phyloP scores from a whole-genome alignment of 306 rosid genomes.

The Prunus mume region DNA sequence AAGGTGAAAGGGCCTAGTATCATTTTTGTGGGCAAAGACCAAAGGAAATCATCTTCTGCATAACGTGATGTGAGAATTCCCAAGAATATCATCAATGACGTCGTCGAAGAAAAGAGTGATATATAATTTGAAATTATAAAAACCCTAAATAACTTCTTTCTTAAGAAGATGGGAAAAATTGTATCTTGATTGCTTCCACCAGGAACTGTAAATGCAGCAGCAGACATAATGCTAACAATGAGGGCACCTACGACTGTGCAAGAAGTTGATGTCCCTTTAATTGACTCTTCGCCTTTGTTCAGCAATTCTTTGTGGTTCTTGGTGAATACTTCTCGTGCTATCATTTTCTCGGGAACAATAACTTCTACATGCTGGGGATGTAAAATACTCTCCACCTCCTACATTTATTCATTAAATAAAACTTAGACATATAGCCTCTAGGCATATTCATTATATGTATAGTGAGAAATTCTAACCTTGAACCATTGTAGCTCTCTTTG shows the following conservation, averaged over 20 bases:
- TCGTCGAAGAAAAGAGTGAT: neutral
- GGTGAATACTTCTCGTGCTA: neutral
- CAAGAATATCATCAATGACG: neutral
- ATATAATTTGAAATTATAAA: neutral
- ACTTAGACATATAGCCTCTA: neutral
- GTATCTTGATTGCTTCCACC: neutral
- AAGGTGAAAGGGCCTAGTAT: neutral
- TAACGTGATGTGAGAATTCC: neutral
- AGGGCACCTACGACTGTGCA: neutral
- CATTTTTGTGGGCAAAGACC: neutral
- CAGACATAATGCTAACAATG: neutral
- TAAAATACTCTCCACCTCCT: neutral
- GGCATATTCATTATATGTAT: no score
- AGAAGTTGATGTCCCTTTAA: neutral
- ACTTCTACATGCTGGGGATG: fast-evolving
- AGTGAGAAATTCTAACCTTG: no score
- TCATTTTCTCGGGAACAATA: neutral
- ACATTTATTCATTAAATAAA: neutral
- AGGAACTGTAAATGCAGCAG: neutral
- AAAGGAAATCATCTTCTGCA: neutral
- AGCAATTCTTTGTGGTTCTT: neutral
- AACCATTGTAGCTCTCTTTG: no score
- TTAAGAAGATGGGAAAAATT: neutral
- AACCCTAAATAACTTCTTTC: neutral
- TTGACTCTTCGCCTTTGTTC: neutral